These are phyloP conservation scores for Rhodotorula graminis DNA, from an alignment of 768 basidiomycete genomes.

Conservation along the genomic window DNA sequence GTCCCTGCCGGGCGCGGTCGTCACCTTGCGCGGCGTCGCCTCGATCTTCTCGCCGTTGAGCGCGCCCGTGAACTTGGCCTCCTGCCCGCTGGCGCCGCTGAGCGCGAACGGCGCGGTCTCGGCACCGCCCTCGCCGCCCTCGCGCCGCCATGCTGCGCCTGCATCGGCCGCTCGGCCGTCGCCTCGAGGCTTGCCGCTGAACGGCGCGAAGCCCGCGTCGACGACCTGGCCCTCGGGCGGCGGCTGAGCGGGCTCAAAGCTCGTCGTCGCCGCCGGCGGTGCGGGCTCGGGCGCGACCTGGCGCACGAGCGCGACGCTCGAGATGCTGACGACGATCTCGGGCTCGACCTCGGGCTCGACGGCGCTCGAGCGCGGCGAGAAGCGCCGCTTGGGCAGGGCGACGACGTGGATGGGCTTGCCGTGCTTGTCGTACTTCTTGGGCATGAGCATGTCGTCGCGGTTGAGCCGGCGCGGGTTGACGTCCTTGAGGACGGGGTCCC, in stretches of 20 bases:
- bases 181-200: not conserved
- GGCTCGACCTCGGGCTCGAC: not conserved
- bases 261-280: too few species aligned
- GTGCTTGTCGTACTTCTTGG: conserved; percentile 34
- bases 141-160: not conserved
- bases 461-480: conserved; percentile 43
- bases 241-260: too few species aligned
- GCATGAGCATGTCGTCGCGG: conserved; percentile 45
- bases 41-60: conserved; percentile 51
- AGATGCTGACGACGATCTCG: conserved; percentile 19
- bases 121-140: not conserved
- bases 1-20: conserved; percentile 24
- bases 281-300: not conserved
- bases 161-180: not conserved
- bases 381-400: not conserved
- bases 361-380: not conserved
- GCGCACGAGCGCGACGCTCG: not conserved
- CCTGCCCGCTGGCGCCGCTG: conserved; percentile 37
- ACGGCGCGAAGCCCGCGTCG: not conserved
- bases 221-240: not conserved
- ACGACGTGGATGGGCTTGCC: conserved; percentile 9
- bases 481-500: conserved; percentile 43
- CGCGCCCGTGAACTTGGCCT: conserved; percentile 75
- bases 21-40: conserved; percentile 28
- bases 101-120: not conserved